Evolutionary conservation across 257 asterid species (phyloP).

Genomic region (Nicotiana sylvestris): DNA sequence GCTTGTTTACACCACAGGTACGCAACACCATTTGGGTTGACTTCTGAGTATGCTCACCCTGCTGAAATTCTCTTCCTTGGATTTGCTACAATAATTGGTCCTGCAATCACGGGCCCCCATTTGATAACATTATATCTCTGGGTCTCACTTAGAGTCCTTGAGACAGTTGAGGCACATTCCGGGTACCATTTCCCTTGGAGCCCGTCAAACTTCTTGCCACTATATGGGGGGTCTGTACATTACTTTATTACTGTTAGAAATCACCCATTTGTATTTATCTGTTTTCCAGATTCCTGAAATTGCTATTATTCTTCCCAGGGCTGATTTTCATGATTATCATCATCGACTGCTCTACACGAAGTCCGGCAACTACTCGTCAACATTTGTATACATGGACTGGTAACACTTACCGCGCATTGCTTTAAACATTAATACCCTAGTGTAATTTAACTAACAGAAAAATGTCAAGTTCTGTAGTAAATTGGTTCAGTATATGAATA

Average conservation of each 20-base stretch:
- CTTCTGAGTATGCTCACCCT: slow-evolving; percentile 98
- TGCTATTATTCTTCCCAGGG: slow-evolving; percentile 49
- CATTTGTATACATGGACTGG: slow-evolving; percentile 98
- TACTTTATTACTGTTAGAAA: not conserved
- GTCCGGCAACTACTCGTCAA: slow-evolving; percentile 94
- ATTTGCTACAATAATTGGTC: slow-evolving; percentile 90
- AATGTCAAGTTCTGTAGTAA: not conserved
- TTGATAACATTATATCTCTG: slow-evolving; percentile 84
- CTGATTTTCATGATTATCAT: slow-evolving; percentile 98
- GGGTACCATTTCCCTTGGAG: slow-evolving; percentile 98
- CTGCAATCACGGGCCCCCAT: slow-evolving; percentile 98
- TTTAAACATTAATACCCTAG: not conserved
- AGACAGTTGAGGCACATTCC: slow-evolving; percentile 97
- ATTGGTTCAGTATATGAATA: not conserved
- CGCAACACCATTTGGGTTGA: slow-evolving; percentile 97
- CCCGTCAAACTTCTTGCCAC: slow-evolving; percentile 83
- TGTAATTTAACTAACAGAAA: not conserved
- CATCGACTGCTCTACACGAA: slow-evolving; percentile 92
- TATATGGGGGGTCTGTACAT: slow-evolving; percentile 84
- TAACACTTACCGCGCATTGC: slow-evolving; percentile 25
- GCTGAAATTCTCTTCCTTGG: slow-evolving; percentile 96
- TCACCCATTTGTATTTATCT: not conserved
- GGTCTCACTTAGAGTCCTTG: slow-evolving; percentile 94
- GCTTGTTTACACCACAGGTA: slow-evolving; percentile 42
- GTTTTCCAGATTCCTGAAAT: slow-evolving; percentile 5